Evolutionary conservation across 768 basidiomycete genomes (phyloP), one percentile per base, ranked within the genome.

Genomic region (Panaeolus cyanescens): DNA sequence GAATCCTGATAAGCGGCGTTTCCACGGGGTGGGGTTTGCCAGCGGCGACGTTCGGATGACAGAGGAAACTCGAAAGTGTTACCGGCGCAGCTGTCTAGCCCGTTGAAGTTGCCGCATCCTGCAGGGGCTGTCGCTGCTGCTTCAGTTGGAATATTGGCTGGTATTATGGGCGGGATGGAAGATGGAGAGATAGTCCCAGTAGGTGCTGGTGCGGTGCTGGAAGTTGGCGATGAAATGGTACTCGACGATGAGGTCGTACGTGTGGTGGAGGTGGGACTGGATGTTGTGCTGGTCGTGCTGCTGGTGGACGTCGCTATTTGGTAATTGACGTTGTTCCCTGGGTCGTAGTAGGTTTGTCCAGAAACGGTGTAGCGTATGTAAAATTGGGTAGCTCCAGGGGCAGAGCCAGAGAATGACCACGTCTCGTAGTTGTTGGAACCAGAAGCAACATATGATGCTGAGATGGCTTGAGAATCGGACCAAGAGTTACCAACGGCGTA

Each of bases 361-460:
- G 59, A 56, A 17, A 60, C 59, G 0, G 25, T 39, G n/a, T 60
- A 60, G 5, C 54, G 32, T 12, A 60, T 60, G 28, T 60, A 60
- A 40, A 60, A 60, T 33, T 60, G 59, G 20, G 59, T 60, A 5
- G 59, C 59, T 33, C 54, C 59, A 39, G 59, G 3, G 19, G 59
- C 59, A 12, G 25, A 17, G 12, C 59, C 59, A 10, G 59, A 45
- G 34, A 60, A 60, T 2, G 54, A 39, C 59, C 59, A 60, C 2
- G 59, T 60, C 40, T 60, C 59, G 54, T 32, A 60, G 33, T 60
- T 60, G 59, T 60, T 60, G 8, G 54, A 55, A 4, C 59, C 59
- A 28, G 59, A 60, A 40, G 59, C 12, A n/a, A 20, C 7, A 30
- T 40, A 60, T 5, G 33, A 15, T 1, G 59, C 59, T 17, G 59